Evolutionary conservation across 2,329 filamentous ascomycete genomes (phyloP).

Genomic region (Cytospora piceae): DNA sequence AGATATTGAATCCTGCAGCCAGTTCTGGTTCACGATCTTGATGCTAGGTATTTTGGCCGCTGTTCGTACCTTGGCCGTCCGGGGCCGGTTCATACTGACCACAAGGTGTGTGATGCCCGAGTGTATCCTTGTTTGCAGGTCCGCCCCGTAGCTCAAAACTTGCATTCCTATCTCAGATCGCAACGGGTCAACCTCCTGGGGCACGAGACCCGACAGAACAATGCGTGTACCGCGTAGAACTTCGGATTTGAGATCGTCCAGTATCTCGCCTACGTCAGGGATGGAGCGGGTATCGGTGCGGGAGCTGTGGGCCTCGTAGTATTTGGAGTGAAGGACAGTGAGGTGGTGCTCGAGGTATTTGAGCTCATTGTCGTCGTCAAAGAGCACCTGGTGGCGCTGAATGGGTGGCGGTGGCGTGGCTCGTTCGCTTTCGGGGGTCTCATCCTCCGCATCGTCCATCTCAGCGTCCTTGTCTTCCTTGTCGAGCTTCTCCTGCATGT

Average conservation of each 20-base stretch:
- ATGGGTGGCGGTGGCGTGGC: conserved; percentile 40
- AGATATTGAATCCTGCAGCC: conserved; percentile 83
- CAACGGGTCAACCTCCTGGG: conserved; percentile 76
- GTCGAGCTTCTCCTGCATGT: conserved; percentile 89
- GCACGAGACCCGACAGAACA: conserved; percentile 89
- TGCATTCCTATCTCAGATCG: conserved; percentile 86
- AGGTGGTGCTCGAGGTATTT: conserved; percentile 76
- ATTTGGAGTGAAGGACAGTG: conserved; percentile 73
- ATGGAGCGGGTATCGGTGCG: conserved; percentile 60
- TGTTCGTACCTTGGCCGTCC: conserved; percentile 89
- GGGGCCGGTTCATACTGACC: conserved; percentile 69
- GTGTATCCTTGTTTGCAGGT: conserved; percentile 60
- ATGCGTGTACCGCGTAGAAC: conserved; percentile 77
- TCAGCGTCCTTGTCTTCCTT: conserved; percentile 74
- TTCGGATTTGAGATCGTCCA: conserved; percentile 77
- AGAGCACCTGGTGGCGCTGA: conserved; percentile 74
- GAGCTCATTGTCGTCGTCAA: conserved; percentile 87
- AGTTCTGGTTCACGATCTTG: conserved; percentile 89
- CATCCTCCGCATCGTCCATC: conserved; percentile 50
- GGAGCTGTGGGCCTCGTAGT: conserved; percentile 82
- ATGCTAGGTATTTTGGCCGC: conserved; percentile 79
- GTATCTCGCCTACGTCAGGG: conserved; percentile 84
- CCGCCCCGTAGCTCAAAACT: conserved; percentile 82
- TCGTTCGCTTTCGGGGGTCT: conserved; percentile 32
- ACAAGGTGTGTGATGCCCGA: conserved; percentile 74